These are phyloP conservation scores for Mycena amicta DNA, from an alignment of 768 basidiomycete genomes.

Conservation along the genomic window DNA sequence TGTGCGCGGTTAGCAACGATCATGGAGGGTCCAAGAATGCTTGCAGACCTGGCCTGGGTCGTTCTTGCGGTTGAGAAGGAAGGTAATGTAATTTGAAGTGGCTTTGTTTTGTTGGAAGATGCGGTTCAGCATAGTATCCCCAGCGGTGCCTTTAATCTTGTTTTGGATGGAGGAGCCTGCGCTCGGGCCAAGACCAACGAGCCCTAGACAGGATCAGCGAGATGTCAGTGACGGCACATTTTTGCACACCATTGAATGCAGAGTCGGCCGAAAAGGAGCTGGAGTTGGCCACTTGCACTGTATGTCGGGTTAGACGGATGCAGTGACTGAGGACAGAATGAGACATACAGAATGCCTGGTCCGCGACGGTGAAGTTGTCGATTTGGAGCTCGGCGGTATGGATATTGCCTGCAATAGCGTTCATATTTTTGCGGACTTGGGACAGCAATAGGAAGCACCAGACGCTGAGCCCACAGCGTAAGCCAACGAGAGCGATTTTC, in stretches of 20 bases:
- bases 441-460: slow-evolving; percentile 37
- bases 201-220: slow-evolving; percentile 26
- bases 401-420: slow-evolving; percentile 40
- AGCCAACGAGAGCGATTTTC: slow-evolving; percentile 32
- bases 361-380: slow-evolving; percentile 42
- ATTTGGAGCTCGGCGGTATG: slow-evolving; percentile 47
- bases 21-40: neutral
- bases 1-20: slow-evolving; percentile 9
- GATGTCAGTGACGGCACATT: slow-evolving; percentile 36
- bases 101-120: slow-evolving; percentile 63
- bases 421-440: neutral
- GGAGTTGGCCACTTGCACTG: slow-evolving; percentile 43
- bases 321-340: neutral
- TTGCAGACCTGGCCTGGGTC: slow-evolving; percentile 27
- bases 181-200: slow-evolving; percentile 65
- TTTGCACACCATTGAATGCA: slow-evolving; percentile 20
- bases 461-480: slow-evolving; percentile 58
- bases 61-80: slow-evolving; percentile 62
- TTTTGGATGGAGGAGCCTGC: slow-evolving; percentile 51
- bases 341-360: slow-evolving; percentile 53
- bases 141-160: slow-evolving; percentile 36
- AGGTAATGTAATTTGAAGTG: slow-evolving; percentile 62
- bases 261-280: slow-evolving; percentile 19
- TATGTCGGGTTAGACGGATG: neutral
- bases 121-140: slow-evolving; percentile 61